Conservation (phyloP, 1,284 basidiomycete genomes). For the Pseudozyma pruni region DNA sequence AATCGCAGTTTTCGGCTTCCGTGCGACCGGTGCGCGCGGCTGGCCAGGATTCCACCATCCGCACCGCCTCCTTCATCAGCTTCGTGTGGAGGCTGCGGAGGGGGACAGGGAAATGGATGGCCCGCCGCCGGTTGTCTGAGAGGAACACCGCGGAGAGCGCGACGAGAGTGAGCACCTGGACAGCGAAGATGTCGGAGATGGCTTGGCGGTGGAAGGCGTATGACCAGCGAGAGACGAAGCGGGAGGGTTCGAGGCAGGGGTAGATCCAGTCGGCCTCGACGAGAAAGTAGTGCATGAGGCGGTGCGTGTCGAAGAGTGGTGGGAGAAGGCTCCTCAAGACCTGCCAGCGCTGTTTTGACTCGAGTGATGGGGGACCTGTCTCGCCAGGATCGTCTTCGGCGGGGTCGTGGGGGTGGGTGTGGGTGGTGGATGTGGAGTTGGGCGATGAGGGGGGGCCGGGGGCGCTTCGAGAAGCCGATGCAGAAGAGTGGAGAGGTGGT, state of each 20-base stretch:
- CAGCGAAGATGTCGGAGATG: conserved; percentile 28
- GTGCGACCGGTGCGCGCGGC: conserved; percentile 12
- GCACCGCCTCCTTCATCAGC: conserved; percentile 27
- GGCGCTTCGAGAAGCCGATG: neutral
- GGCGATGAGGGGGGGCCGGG: no score
- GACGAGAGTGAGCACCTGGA: conserved; percentile 18
- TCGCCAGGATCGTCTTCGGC: conserved; percentile 11
- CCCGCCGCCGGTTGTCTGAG: conserved; percentile 27
- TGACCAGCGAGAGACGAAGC: conserved; percentile 30
- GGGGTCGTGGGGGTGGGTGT: conserved; percentile 10
- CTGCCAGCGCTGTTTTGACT: conserved; percentile 22
- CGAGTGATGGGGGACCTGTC: conserved; percentile 13
- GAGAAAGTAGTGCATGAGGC: conserved; percentile 30
- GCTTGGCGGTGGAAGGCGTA: conserved; percentile 22
- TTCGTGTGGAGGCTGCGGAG: conserved; percentile 25
- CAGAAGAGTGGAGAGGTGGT: neutral
- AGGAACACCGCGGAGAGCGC: conserved; percentile 19
- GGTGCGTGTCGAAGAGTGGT: conserved; percentile 31
- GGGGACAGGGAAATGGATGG: conserved; percentile 19
- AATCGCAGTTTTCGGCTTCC: conserved; percentile 22
- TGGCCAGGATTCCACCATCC: conserved; percentile 23
- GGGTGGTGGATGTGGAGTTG: neutral
- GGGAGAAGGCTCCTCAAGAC: conserved; percentile 18
- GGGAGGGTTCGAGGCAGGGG: conserved; percentile 11
- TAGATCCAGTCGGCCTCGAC: conserved; percentile 35